These are phyloP conservation scores for Populus ilicifolia DNA, from an alignment of 345 rosid genomes.

Conservation along the genomic window DNA sequence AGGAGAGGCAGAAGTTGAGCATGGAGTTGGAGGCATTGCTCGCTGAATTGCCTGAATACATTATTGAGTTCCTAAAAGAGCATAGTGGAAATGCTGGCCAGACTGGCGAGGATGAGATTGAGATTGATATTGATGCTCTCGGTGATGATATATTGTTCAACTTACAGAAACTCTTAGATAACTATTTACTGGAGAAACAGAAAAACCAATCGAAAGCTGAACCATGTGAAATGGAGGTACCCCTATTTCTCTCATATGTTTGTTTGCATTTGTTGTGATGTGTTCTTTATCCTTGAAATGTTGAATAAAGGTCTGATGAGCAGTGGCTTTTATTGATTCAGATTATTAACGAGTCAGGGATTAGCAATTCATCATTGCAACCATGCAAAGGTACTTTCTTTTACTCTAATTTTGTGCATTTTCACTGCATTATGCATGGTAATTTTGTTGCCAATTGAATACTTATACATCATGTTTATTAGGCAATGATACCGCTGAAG, in stretches of 20 bases:
- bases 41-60: constrained; percentile 70
- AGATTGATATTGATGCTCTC: constrained; percentile 75
- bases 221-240: constrained; percentile 83
- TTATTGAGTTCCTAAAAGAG: constrained; percentile 65
- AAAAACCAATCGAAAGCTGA: constrained; percentile 47
- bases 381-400: constrained; percentile 55
- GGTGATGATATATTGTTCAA: constrained; percentile 60
- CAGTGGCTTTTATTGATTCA: constrained; percentile 29
- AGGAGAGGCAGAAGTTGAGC: constrained; percentile 17
- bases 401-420: constrained; percentile 4
- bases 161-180: constrained; percentile 69
- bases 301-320: constrained; percentile 17
- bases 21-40: constrained; percentile 18
- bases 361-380: constrained; percentile 59
- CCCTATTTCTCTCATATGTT: not conserved
- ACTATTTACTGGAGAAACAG: constrained; percentile 51
- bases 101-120: constrained; percentile 70
- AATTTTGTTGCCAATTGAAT: constrained; percentile 17
- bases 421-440: not conserved
- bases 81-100: constrained; percentile 50
- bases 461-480: constrained; percentile 13
- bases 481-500: constrained; percentile 62
- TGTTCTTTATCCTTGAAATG: not conserved
- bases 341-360: constrained; percentile 62
- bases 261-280: constrained; percentile 2